Evolutionary conservation across 2,329 filamentous ascomycete species (phyloP), one percentile per base, ranked within the genome.

Genomic region (Pestalotiopsis sp.): DNA sequence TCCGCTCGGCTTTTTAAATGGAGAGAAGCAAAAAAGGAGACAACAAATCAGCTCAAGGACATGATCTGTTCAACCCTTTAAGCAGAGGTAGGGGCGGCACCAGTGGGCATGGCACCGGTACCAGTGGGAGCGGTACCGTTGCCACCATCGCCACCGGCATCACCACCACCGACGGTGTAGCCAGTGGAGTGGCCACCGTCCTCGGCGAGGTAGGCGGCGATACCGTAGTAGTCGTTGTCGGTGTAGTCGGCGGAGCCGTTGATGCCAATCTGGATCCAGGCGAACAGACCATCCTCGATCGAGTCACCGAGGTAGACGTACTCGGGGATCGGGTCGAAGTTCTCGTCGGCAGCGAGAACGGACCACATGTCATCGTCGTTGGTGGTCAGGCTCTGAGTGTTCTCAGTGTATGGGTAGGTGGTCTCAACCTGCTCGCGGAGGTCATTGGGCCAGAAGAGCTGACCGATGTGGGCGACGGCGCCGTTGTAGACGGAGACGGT

Each of bases 251-350:
- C 79, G 0, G 79, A 81, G 17, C 71, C 72, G 69, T 84, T 82
- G 69, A 84, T 79, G 40, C 82, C 82, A 35, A 85, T 80, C 68
- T 80, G 79, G 69, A 85, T 84, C 83, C 82, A 85, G 13, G 81
- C 82, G 48, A 85, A 79, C 30, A 85, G 72, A 20, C 83, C 83
- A 68, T 84, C 83, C 11, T 77, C 72, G 22, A 85, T 74, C 22
- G 78, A 75, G 38, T 86, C 81, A 3, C 86, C 84, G 30, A 88
- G 82, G 66, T 85, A 83, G 56, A 85, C 76, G 70, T 83, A 86
- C 75, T 87, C 81, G 24, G 85, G 79, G 74, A 87, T 80, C 1
- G 85, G 86, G 70, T 86, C 83, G 68, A 70, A 78, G 62, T 64
- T 71, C 55, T 68, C 68, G 60, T 75, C 73, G 35, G 75, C 71